These are phyloP conservation scores for Wickerhamiella allomyrinae DNA, from an alignment of 805 yeast species.

Conservation along the genomic window DNA sequence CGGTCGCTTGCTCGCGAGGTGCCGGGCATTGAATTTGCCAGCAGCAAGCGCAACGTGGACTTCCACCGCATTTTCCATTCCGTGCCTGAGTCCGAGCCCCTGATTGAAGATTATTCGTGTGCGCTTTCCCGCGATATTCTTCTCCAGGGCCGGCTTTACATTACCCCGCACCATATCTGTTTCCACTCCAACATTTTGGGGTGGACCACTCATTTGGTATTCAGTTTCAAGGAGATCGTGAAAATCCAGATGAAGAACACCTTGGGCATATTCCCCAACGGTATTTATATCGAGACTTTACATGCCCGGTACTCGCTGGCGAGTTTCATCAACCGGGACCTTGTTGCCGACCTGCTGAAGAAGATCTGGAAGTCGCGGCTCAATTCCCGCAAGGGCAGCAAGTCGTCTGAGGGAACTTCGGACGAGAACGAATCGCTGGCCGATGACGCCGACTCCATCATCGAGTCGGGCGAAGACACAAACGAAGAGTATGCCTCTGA, in stretches of 20 bases:
- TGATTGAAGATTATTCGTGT: constrained; percentile 80
- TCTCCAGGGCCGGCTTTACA: constrained; percentile 73
- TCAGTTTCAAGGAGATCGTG: constrained; percentile 57
- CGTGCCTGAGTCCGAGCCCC: constrained; percentile 51
- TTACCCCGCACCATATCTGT: constrained; percentile 65
- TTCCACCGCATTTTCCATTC: constrained; percentile 64
- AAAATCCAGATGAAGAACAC: constrained; percentile 69
- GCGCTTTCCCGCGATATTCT: constrained; percentile 78
- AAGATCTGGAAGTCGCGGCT: constrained; percentile 10
- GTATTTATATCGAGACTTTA: constrained; percentile 54
- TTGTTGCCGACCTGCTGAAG: constrained; percentile 52
- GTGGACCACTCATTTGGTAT: constrained; percentile 71
- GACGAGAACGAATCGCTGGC: background rate
- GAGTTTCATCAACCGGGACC: constrained; percentile 70
- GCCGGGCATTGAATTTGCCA: constrained; percentile 29
- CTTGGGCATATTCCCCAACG: constrained; percentile 85
- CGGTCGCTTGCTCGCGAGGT: background rate
- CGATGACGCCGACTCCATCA: background rate
- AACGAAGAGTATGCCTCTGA: constrained; percentile 11
- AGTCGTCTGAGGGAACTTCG: background rate
- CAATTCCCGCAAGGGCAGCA: background rate
- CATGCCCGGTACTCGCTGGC: constrained; percentile 66
- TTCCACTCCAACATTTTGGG: constrained; percentile 80
- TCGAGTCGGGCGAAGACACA: constrained; percentile 12
- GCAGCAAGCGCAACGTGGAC: constrained; percentile 49